Evolutionary conservation across 2,329 filamentous ascomycete genomes (phyloP).

Genomic region (Penicillium sp.): DNA sequence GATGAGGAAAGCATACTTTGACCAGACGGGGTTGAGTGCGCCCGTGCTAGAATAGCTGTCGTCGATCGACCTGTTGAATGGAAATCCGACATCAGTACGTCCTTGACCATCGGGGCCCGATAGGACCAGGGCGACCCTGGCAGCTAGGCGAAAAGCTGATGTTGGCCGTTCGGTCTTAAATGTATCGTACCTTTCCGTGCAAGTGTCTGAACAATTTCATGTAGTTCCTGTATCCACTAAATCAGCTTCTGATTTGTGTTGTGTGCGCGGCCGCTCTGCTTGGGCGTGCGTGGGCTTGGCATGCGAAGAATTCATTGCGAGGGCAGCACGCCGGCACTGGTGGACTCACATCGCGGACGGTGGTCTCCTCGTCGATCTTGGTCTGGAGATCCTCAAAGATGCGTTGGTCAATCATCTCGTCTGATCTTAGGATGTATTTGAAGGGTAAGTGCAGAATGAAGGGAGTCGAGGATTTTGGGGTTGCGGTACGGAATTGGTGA

Average conservation of each 20-base stretch:
- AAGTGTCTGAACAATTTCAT: slow-evolving; percentile 73
- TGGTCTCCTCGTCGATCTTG: slow-evolving; percentile 82
- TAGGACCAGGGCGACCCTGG: background rate
- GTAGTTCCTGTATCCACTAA: slow-evolving; percentile 57
- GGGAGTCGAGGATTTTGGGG: slow-evolving; percentile 1
- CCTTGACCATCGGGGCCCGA: background rate
- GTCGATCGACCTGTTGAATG: slow-evolving; percentile 59
- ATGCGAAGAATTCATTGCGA: slow-evolving; percentile 14
- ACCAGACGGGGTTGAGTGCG: slow-evolving; percentile 75
- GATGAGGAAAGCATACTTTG: slow-evolving; percentile 48
- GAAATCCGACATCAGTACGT: slow-evolving; percentile 8
- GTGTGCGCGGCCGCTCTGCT: slow-evolving; percentile 6
- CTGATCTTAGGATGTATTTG: background rate
- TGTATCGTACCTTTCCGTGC: slow-evolving; percentile 63
- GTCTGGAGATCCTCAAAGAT: slow-evolving; percentile 85
- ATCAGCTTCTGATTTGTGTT: slow-evolving; percentile 11
- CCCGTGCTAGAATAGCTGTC: slow-evolving; percentile 77
- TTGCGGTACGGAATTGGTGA: slow-evolving; percentile 14
- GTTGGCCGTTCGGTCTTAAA: background rate
- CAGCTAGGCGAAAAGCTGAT: background rate
- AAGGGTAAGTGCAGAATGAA: background rate
- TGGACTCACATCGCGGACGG: slow-evolving; percentile 64
- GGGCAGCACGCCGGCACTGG: background rate
- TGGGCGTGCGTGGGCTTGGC: slow-evolving; percentile 20
- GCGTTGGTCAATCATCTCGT: slow-evolving; percentile 65